Base-by-base conservation (phyloP, 164 flowering plant species). In the Akebia trifoliata region DNA sequence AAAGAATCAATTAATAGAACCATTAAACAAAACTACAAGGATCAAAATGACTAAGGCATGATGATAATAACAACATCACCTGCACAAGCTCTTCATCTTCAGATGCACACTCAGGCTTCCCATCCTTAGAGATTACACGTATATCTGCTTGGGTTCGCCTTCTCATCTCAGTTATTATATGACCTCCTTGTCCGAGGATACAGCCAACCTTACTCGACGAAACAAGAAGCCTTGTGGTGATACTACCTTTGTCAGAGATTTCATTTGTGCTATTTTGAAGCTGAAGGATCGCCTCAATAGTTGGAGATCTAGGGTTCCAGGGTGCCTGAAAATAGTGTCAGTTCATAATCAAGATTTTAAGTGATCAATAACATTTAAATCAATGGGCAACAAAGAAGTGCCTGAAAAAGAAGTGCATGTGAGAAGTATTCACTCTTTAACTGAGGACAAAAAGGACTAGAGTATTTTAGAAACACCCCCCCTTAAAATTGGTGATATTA, bases 61-160 rank as follows among this genome's bases (percentile, higher is more conserved):
- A 56, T 51, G 46, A 63, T 44, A 69, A 62, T 48, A 71, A 49
- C 65, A 45, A 64, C n/a, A 58, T 74, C 62, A 86, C 93, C 87
- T 81, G 89, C 61, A 86, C 87, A 67, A 86, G 84, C 64, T 86
- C 90, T 65, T 86, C 94, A 66, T 84, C 86, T 34, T 73, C 73
- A 59, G 81, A 62, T 57, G 94, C 90, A 73, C 73, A 76, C 59
- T 64, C 65, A 10, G 87, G 87, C 61, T 69, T 80, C 34, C 83
- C 84, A 50, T 77, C 85, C 70, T 80, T 76, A 30, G 87, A 74
- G 48, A 54, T 62, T 51, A 86, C 75, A 67, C 90, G 86, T 43
- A 86, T 86, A 34, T 84, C 84, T 48, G 90, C 90, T 51, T 69
- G 72, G 5, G 78, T 77, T 74, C 84, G 70, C 69, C 83, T 82